Percentiles rank a stretch among this genome's conserved stretches.
Conservation (phyloP, 345 rosid species). For the Erucastrum elatum region DNA sequence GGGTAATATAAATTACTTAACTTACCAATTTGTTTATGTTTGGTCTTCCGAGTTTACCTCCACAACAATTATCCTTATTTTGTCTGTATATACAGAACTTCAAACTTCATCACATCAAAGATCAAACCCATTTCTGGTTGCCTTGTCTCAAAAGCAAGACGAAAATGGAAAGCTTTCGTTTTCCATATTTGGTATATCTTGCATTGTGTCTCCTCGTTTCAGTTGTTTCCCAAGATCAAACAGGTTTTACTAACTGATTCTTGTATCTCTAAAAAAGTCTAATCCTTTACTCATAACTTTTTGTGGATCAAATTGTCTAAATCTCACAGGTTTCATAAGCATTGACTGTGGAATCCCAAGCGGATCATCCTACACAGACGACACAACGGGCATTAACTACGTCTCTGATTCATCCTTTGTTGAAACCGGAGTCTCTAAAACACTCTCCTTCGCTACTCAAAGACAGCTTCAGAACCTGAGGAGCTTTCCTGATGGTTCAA, state of each 20-base stretch:
- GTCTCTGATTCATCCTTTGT: conserved; percentile 43
- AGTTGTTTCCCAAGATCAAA: conserved; percentile 22
- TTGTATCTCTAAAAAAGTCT: not conserved
- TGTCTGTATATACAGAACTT: not conserved
- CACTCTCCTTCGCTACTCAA: not conserved
- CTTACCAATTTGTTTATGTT: conserved; percentile 6
- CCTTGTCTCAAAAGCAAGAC: not conserved
- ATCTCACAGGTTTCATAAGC: conserved; percentile 41
- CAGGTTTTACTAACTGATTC: conserved; percentile 9
- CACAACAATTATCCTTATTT: not conserved
- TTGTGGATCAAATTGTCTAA: not conserved
- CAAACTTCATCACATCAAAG: not conserved
- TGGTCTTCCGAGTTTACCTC: conserved; percentile 5
- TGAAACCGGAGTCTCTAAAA: conserved; percentile 31
- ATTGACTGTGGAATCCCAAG: conserved; percentile 46
- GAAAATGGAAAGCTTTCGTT: conserved; percentile 6
- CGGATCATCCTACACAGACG: conserved; percentile 35
- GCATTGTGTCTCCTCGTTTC: conserved; percentile 13
- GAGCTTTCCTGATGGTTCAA: conserved; percentile 46
- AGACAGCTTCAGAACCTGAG: conserved; percentile 34
- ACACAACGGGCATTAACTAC: conserved; percentile 39
- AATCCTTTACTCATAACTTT: not conserved
- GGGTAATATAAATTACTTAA: conserved; percentile 6
- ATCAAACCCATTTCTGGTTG: not conserved
- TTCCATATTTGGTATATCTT: not conserved